Evolutionary conservation across 2,329 filamentous ascomycete species (phyloP).

Genomic region (Mariannaea elegans): DNA sequence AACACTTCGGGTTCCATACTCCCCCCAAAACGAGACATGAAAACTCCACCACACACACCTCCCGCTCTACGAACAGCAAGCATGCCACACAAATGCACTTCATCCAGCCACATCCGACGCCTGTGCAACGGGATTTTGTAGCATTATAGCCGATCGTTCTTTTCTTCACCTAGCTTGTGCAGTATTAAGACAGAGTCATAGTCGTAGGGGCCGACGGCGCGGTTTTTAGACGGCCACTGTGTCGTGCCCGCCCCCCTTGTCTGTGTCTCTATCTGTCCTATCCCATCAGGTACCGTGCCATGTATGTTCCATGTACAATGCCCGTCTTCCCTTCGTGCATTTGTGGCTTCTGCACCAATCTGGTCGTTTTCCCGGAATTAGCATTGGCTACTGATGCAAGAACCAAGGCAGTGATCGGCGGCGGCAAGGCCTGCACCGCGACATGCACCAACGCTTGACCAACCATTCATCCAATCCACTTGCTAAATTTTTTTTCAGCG

Average conservation of each 20-base stretch:
- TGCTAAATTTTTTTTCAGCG: too few species aligned
- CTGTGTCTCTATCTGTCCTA: background rate
- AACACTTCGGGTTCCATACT: conserved; percentile 21
- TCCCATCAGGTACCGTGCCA: background rate
- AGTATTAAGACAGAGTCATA: background rate
- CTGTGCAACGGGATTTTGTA: background rate
- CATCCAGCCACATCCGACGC: conserved; percentile 2
- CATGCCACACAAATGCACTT: conserved; percentile 1
- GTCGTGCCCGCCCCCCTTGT: background rate
- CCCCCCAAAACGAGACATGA: background rate
- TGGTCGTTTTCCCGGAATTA: conserved; percentile 14
- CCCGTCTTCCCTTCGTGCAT: conserved; percentile 7
- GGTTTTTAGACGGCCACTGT: background rate
- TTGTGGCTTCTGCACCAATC: conserved; percentile 16
- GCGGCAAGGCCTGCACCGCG: conserved; percentile 12
- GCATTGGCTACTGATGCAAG: conserved; percentile 12
- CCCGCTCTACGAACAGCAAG: background rate
- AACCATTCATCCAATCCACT: conserved; percentile 12
- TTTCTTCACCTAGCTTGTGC: background rate
- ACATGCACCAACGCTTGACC: conserved; percentile 2
- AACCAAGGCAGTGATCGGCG: conserved; percentile 24
- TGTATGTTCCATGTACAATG: conserved; percentile 6
- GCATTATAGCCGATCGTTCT: background rate
- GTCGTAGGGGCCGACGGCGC: background rate
- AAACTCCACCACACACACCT: background rate